These are phyloP conservation scores for Aspergillus sclerotiicarbonarius DNA, from an alignment of 495 filamentous ascomycete genomes.

Conservation along the genomic window DNA sequence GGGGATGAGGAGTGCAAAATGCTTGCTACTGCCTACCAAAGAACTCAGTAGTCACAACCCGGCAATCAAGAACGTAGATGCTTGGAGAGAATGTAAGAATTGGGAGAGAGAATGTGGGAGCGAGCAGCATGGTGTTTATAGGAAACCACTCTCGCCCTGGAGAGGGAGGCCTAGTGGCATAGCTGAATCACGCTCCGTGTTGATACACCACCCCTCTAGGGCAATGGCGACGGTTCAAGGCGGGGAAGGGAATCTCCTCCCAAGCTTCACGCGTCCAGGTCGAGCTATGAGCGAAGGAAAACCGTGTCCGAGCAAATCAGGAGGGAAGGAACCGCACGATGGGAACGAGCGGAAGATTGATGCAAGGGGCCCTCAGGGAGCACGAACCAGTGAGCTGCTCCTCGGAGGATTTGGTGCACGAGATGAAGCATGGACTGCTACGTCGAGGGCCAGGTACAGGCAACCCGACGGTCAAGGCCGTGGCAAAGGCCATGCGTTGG, in stretches of 20 bases:
- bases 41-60: conserved; percentile 40
- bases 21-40: conserved; percentile 45
- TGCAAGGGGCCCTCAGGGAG: conserved; percentile 42
- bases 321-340: conserved; percentile 38
- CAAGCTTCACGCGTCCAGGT: conserved; percentile 35
- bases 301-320: conserved; percentile 45
- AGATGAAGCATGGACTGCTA: conserved; percentile 25
- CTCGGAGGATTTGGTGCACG: conserved; percentile 43
- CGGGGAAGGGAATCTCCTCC: conserved; percentile 27
- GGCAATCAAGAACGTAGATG: conserved; percentile 42
- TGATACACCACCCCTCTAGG: conserved; percentile 42
- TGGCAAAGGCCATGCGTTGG: conserved; percentile 24
- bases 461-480: conserved; percentile 28
- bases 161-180: conserved; percentile 40
- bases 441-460: conserved; percentile 23
- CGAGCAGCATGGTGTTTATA: conserved; percentile 53
- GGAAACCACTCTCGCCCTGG: conserved; percentile 38
- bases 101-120: conserved; percentile 60
- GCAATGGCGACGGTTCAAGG: conserved; percentile 39
- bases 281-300: conserved; percentile 31
- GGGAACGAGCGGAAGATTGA: conserved; percentile 29
- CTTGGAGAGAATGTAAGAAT: conserved; percentile 49
- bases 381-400: conserved; percentile 41
- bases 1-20: conserved; percentile 40
- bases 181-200: conserved; percentile 37